Base-by-base conservation (phyloP, 2,329 filamentous ascomycete species). In the Aspergillus neoniger region DNA sequence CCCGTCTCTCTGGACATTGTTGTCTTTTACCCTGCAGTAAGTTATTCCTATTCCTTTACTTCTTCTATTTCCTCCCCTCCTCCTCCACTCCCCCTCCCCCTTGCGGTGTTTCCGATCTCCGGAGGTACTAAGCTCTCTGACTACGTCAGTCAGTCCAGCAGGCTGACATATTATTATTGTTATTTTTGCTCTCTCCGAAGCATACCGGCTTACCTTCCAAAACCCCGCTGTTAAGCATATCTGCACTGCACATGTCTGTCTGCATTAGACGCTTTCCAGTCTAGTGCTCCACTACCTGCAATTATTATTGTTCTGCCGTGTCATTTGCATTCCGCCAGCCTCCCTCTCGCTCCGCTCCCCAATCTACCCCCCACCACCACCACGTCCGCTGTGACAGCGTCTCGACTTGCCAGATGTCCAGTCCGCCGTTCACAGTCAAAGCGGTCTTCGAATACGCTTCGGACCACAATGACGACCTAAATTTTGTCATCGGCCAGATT, bases 381-480 rank as follows among this genome's bases (percentile, higher is more conserved):
- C 57, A 55, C 36, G 39, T 59, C 53, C 65, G 67, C 65, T 65
- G 66, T 61, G 68, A 62, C 64, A 61, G 63, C 32, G 66, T 60
- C 57, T 69, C 68, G 66, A 67, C 66, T 63, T 76, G 67, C 80
- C 84, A 77, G 75, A 93, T 93, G 90, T 82, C 88, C 76, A 77
- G 76, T 63, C 83, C 83, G 70, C 87, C 88, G 63, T 97, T 96
- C 84, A 96, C 91, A 80, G 95, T 99, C 82, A 96, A 93, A 84
- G 92, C 95, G 69, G 80, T 98, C 74, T 99, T 90, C 82, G 94
- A 98, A 76, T 99, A 99, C 82, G 83, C 85, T 74, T 98, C 95
- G 68, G 86, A 86, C 64, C 94, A 99, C 77, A 92, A 96, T 69
- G 95, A 99, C 79, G 95, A 99, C 79, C 88, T 99, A 69, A 90